phyloP scores from a whole-genome alignment of 345 rosid species.

The Citrus mangshanensis region DNA sequence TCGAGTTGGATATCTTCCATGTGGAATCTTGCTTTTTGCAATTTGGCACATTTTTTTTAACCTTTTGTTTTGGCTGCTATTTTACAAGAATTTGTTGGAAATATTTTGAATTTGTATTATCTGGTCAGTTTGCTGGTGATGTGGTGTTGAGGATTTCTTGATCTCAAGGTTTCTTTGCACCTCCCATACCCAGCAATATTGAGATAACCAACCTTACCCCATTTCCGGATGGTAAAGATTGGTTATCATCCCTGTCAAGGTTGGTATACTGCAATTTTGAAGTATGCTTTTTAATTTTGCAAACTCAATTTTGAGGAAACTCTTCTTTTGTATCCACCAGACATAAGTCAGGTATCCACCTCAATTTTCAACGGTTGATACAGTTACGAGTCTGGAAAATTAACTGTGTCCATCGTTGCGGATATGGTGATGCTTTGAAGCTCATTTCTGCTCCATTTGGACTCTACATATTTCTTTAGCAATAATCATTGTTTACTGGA shows the following conservation, averaged over 20 bases:
- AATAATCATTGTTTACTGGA: not conserved
- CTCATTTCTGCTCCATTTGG: slow-evolving; percentile 80
- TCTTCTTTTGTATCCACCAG: slow-evolving; percentile 27
- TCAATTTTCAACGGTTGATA: slow-evolving; percentile 40
- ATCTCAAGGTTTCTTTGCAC: slow-evolving; percentile 20
- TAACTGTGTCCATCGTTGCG: slow-evolving; percentile 54
- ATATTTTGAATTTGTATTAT: not conserved
- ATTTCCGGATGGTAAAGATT: slow-evolving; percentile 20
- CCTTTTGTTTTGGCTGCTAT: not conserved
- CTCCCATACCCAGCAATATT: slow-evolving; percentile 38
- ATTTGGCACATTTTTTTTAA: slow-evolving; percentile 6
- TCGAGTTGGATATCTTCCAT: slow-evolving; percentile 12
- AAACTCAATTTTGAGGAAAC: not conserved
- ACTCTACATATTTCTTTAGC: slow-evolving; percentile 25
- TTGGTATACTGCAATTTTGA: slow-evolving; percentile 15
- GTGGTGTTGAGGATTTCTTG: slow-evolving; percentile 28
- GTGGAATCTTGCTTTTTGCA: slow-evolving; percentile 23
- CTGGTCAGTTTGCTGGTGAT: slow-evolving; percentile 24
- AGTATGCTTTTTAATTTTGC: not conserved
- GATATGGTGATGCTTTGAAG: slow-evolving; percentile 32
- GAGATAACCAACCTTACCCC: slow-evolving; percentile 25
- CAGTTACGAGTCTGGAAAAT: slow-evolving; percentile 71
- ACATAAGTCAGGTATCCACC: slow-evolving; percentile 63
- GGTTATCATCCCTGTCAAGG: slow-evolving; percentile 39
- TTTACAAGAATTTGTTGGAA: not conserved